A percentile compares a stretch with the other conserved stretches of the same genome.
Conservation (phyloP, 768 basidiomycete species). For the Auriscalpium vulgare region DNA sequence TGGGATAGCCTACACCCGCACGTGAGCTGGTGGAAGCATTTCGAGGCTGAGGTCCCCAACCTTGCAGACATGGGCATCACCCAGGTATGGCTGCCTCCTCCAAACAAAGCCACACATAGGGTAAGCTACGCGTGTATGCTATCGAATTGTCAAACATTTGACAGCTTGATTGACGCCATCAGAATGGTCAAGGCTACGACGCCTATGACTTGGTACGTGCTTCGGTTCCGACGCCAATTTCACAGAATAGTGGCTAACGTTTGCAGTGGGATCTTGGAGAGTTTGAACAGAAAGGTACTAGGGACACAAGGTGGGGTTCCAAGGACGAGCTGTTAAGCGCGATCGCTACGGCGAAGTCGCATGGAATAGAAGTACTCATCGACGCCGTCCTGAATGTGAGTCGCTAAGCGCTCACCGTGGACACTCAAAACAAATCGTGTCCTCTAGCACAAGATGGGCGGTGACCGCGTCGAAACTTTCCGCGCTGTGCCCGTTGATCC, state of each 20-base stretch:
- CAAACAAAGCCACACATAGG: slow-evolving; percentile 65
- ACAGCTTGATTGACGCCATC: background rate
- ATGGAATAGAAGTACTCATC: slow-evolving; percentile 69
- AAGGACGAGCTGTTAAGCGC: slow-evolving; percentile 70
- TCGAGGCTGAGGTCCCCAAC: slow-evolving; percentile 55
- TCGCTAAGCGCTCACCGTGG: background rate
- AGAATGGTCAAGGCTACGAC: slow-evolving; percentile 77
- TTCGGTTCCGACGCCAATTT: background rate
- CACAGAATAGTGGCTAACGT: background rate
- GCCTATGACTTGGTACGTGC: slow-evolving; percentile 73
- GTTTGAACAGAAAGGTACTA: slow-evolving; percentile 66
- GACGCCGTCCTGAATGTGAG: slow-evolving; percentile 86
- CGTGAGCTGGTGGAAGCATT: slow-evolving; percentile 76
- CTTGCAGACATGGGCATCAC: slow-evolving; percentile 67
- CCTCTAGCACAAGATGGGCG: slow-evolving; percentile 75
- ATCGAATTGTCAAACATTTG: background rate
- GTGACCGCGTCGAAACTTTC: slow-evolving; percentile 66
- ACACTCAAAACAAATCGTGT: too few species aligned
- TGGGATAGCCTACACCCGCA: slow-evolving; percentile 57
- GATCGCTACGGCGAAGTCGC: slow-evolving; percentile 55
- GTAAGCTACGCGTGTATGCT: slow-evolving; percentile 26
- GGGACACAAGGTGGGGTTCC: slow-evolving; percentile 81
- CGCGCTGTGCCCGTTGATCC: slow-evolving; percentile 63
- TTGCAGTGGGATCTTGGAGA: slow-evolving; percentile 82
- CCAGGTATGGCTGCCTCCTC: slow-evolving; percentile 78